Percentiles rank a stretch among this genome's conserved stretches.
Conservation (phyloP, 805 yeast genomes). For the Saccharomycopsis synnaedendra region DNA sequence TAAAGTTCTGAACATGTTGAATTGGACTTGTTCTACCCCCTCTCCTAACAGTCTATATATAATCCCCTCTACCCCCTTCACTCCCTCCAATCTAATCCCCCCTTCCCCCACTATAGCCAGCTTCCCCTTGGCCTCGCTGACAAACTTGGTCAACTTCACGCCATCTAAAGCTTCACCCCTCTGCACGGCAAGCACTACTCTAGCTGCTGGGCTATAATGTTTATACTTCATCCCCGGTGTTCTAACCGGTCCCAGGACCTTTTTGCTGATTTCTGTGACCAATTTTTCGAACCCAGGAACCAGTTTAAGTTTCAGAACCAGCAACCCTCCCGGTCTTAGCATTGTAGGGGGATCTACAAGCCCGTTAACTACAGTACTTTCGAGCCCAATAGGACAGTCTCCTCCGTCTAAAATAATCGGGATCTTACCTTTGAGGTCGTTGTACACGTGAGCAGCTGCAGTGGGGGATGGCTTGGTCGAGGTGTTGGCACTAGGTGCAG, state of each 20-base stretch:
- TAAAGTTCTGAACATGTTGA: slow-evolving; percentile 58
- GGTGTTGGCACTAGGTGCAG: slow-evolving; percentile 97
- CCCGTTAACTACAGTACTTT: slow-evolving; percentile 91
- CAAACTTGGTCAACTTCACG: too few species aligned
- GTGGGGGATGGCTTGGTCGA: slow-evolving; percentile 95
- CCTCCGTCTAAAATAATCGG: slow-evolving; percentile 92
- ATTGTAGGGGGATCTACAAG: slow-evolving; percentile 74
- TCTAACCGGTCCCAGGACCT: slow-evolving; percentile 58
- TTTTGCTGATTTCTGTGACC: slow-evolving; percentile 28
- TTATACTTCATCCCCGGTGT: slow-evolving; percentile 98
- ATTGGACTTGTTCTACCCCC: slow-evolving; percentile 52
- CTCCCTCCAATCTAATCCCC: not conserved
- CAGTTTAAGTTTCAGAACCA: slow-evolving; percentile 58
- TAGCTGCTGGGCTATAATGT: slow-evolving; percentile 88
- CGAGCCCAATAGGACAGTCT: slow-evolving; percentile 77
- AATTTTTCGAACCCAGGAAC: slow-evolving; percentile 42
- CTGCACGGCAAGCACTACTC: slow-evolving; percentile 15
- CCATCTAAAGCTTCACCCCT: not conserved
- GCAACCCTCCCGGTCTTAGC: slow-evolving; percentile 89
- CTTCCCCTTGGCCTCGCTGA: not conserved
- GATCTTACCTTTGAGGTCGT: slow-evolving; percentile 69
- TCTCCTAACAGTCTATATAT: slow-evolving; percentile 31
- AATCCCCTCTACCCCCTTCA: slow-evolving; percentile 17
- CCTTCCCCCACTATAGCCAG: not conserved
- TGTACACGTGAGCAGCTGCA: slow-evolving; percentile 69